Evolutionary conservation across 495 filamentous ascomycete species (phyloP).

Genomic region (Neurospora intermedia): DNA sequence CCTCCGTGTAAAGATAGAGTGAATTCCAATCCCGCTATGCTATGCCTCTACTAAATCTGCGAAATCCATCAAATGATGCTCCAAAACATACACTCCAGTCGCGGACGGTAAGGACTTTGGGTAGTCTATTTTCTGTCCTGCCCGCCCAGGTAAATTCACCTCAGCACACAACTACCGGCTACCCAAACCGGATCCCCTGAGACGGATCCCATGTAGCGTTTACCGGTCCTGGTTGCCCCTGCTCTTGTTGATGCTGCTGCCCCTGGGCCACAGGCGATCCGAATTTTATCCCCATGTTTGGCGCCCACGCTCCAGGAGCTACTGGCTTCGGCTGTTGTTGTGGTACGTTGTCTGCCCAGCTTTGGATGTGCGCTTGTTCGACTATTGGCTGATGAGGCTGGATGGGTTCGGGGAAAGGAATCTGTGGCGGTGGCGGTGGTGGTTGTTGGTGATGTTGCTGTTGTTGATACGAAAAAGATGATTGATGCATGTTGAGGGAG

Average conservation of each 20-base stretch:
- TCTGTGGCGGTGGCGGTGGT: slow-evolving; percentile 2
- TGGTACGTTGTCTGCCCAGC: slow-evolving; percentile 37
- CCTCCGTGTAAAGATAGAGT: background rate
- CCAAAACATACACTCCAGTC: background rate
- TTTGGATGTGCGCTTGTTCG: slow-evolving; percentile 37
- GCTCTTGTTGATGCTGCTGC: slow-evolving; percentile 1
- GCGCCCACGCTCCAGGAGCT: slow-evolving; percentile 57
- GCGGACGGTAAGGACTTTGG: slow-evolving; percentile 22
- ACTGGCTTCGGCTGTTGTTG: slow-evolving; percentile 42
- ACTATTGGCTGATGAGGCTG: slow-evolving; percentile 18
- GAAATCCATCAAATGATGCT: background rate
- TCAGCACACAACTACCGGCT: background rate
- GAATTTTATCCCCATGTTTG: slow-evolving; percentile 72
- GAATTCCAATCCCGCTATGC: background rate
- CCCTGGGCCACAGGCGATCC: slow-evolving; percentile 7
- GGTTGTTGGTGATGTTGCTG: background rate
- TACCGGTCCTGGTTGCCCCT: slow-evolving; percentile 1
- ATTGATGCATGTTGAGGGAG: slow-evolving; percentile 27
- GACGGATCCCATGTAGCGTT: slow-evolving; percentile 50
- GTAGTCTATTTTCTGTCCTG: background rate
- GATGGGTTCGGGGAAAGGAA: slow-evolving; percentile 10
- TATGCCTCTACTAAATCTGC: background rate
- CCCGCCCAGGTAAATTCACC: too few relatives aligned
- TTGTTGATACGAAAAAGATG: background rate
- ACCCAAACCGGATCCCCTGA: slow-evolving; percentile 53